phyloP scores from a whole-genome alignment of 2,329 filamentous ascomycete genomes.

The Scedosporium apiospermum region DNA sequence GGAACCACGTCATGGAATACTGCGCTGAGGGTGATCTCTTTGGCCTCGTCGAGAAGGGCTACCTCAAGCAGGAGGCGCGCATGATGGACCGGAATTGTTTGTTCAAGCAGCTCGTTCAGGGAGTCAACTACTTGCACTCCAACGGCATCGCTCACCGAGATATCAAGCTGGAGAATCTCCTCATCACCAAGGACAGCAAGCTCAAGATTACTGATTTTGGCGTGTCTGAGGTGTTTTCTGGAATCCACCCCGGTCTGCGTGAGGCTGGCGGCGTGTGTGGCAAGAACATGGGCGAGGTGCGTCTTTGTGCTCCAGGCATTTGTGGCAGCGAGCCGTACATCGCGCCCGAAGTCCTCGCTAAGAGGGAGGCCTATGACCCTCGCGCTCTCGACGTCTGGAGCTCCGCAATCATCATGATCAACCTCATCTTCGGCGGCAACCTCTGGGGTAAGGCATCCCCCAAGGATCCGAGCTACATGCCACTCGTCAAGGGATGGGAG shows the following conservation, averaged over 20 bases:
- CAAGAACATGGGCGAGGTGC: constrained; percentile 59
- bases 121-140: constrained; percentile 70
- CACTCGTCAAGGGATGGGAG: constrained; percentile 58
- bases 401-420: constrained; percentile 72
- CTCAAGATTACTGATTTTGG: constrained; percentile 91
- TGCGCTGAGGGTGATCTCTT: constrained; percentile 77
- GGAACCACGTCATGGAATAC: constrained; percentile 92
- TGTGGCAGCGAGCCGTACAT: constrained; percentile 83
- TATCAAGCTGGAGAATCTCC: constrained; percentile 80
- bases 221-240: constrained; percentile 76
- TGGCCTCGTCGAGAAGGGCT: constrained; percentile 60
- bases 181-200: constrained; percentile 69
- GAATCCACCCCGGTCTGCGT: constrained; percentile 69
- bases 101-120: constrained; percentile 82
- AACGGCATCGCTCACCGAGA: constrained; percentile 86
- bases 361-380: constrained; percentile 58
- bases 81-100: constrained; percentile 66
- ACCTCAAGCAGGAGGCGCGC: constrained; percentile 55
- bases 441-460: constrained; percentile 64
- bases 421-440: constrained; percentile 61
- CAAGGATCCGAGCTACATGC: constrained; percentile 50
- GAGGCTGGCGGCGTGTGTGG: constrained; percentile 66
- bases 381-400: constrained; percentile 80
- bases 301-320: constrained; percentile 67
- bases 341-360: constrained; percentile 71